Percentiles rank a stretch among this genome's conserved stretches.
These are phyloP conservation scores for Penicillium concentricum DNA, from an alignment of 2,329 filamentous ascomycete species.

Conservation along the genomic window DNA sequence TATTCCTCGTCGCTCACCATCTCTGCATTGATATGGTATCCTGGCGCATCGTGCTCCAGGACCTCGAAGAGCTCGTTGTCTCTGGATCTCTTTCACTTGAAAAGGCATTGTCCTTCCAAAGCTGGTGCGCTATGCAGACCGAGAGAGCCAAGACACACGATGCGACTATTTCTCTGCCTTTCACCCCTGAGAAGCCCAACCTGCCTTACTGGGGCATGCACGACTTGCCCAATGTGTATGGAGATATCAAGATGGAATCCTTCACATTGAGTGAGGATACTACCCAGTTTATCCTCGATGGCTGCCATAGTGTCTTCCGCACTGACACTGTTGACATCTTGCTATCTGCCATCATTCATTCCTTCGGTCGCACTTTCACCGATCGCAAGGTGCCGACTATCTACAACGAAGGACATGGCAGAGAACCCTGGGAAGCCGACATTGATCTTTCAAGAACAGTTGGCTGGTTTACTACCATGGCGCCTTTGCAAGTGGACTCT, in stretches of 20 bases:
- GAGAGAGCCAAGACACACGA: constrained; percentile 26
- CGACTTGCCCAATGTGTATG: constrained; percentile 33
- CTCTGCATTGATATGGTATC: constrained; percentile 34
- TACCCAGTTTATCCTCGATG: constrained; percentile 33
- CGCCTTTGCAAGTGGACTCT: constrained; percentile 39
- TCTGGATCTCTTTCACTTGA: constrained; percentile 33
- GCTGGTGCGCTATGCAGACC: constrained; percentile 37
- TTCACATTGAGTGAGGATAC: constrained; percentile 35
- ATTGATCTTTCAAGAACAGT: constrained; percentile 50
- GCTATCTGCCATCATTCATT: constrained; percentile 41
- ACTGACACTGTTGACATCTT: constrained; percentile 42
- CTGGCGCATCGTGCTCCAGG: constrained; percentile 39
- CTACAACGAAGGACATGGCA: constrained; percentile 52
- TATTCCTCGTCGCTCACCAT: constrained; percentile 33
- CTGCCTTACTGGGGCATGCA: constrained; percentile 40
- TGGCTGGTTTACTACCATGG: constrained; percentile 53
- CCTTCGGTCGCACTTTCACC: constrained; percentile 45
- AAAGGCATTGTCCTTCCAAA: constrained; percentile 40
- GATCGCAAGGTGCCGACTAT: constrained; percentile 45
- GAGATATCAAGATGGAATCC: constrained; percentile 34
- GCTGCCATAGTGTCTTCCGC: constrained; percentile 33
- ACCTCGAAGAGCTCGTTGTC: constrained; percentile 37
- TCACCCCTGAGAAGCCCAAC: constrained; percentile 32
- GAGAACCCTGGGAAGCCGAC: constrained; percentile 45
- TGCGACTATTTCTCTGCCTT: constrained; percentile 23